Evolutionary conservation across 768 basidiomycete species (phyloP), one percentile per base, ranked within the genome.

Genomic region (Tubosaeta brunneosetosa): DNA sequence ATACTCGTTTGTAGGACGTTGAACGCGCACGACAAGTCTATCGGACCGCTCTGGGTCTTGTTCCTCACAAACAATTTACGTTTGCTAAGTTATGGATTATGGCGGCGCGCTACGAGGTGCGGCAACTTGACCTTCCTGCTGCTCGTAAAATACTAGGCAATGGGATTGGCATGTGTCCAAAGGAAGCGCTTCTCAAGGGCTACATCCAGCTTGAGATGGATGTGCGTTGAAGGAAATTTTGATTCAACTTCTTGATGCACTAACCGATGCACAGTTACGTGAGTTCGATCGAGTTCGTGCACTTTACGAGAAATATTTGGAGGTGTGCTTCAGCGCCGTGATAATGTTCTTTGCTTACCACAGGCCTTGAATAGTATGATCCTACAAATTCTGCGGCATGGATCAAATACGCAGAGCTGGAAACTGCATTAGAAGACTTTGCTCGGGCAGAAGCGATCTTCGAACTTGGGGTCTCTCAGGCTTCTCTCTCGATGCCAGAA

Each of bases 51-150:
- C 71, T 95, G 49, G 79, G 80, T 53, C 84, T 98, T 22, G 86
- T 97, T 3, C 97, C 97, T 0, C 95, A 99, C 69, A 95, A 95
- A 65, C 83, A 86, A 53, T 99, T 99, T 69, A 97, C 97, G 0
- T 99, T 99, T 60, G 91, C 97, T 3, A 99, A 99, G 71, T 73
- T 98, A 11, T 99, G 97, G 97, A 69, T 90, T 17, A 80, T 89
- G 74, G 95, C 87, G 59, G 92, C 95, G 6, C 84, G 87, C 57
- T 98, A 98, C 59, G 97, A 98, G 69, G 73, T 97, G 8, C 82
- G 97, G 42, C 81, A 82, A 48, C 74, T 94, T 32, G 86, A 97
- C 53, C 71, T 99, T 38, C 72, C 77, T 16, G 84, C 91, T 25
- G 95, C 94, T 4, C 80, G 95, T 41, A 97, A 91, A 68, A 80